Evolutionary conservation across 306 rosid species (phyloP).

Genomic region (Cyamopsis tetragonoloba): DNA sequence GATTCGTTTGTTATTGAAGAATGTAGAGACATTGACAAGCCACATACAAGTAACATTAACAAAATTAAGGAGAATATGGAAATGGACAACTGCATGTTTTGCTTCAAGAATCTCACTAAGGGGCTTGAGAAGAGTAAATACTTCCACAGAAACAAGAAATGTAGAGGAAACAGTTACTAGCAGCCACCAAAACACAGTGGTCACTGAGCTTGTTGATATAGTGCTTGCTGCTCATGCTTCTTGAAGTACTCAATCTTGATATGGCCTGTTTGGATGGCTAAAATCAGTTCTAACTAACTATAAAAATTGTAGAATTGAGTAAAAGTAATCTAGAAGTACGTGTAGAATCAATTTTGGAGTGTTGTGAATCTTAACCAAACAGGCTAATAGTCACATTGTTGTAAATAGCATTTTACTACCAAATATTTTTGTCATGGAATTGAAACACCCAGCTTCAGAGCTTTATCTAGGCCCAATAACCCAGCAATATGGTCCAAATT

Average conservation of each 20-base stretch:
- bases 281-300: too few relatives aligned
- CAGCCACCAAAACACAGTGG: conserved; percentile 7
- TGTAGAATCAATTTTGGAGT: too few relatives aligned
- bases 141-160: background rate
- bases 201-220: conserved; percentile 15
- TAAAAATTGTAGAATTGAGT: too few relatives aligned
- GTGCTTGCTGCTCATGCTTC: conserved; percentile 9
- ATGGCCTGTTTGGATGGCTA: too few relatives aligned
- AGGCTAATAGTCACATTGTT: background rate
- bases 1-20: background rate
- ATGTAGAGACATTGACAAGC: conserved; percentile 14
- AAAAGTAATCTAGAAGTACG: too few relatives aligned
- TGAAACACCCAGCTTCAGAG: too few relatives aligned
- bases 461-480: too few relatives aligned
- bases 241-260: background rate
- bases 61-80: conserved; percentile 17
- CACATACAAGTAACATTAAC: background rate
- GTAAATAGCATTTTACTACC: background rate
- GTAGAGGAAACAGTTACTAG: background rate
- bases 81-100: conserved; percentile 1
- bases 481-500: too few relatives aligned
- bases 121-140: background rate
- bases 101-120: background rate
- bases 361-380: too few relatives aligned
- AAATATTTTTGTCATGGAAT: too few relatives aligned